Percentiles rank a stretch among this genome's conserved stretches.
phyloP scores from a whole-genome alignment of 176 grass and related monocot species.

The Triticum dicoccoides region DNA sequence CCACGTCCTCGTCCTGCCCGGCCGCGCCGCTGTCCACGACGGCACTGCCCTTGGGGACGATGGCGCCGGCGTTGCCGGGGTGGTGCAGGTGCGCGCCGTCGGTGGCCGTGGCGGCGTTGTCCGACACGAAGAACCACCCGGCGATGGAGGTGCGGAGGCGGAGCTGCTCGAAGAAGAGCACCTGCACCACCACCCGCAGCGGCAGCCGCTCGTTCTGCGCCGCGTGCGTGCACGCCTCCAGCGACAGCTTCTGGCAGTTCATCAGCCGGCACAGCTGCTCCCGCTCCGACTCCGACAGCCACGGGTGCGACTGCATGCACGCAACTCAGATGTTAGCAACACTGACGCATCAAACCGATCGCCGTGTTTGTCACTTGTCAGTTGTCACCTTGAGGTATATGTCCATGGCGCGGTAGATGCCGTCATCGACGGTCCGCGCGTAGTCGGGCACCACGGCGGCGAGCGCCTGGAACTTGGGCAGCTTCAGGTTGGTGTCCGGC shows the following conservation, averaged over 20 bases:
- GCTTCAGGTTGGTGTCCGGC: slow-evolving; percentile 71
- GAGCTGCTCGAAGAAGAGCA: slow-evolving; percentile 87
- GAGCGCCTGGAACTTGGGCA: slow-evolving; percentile 76
- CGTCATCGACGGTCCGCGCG: slow-evolving; percentile 62
- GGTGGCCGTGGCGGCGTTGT: slow-evolving; percentile 29
- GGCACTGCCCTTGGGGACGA: slow-evolving; percentile 32
- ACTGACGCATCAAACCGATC: background rate
- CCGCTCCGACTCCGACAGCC: slow-evolving; percentile 64
- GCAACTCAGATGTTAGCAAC: background rate
- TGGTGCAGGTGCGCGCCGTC: slow-evolving; percentile 30
- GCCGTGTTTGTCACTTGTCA: background rate
- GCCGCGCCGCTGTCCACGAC: background rate
- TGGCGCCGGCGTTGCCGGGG: slow-evolving; percentile 17
- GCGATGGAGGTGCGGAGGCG: slow-evolving; percentile 74
- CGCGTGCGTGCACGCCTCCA: slow-evolving; percentile 73
- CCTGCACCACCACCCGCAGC: slow-evolving; percentile 73
- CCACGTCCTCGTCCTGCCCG: background rate
- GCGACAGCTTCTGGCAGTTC: slow-evolving; percentile 76
- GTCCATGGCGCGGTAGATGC: slow-evolving; percentile 73
- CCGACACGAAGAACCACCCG: slow-evolving; percentile 63
- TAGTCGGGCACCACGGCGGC: slow-evolving; percentile 66
- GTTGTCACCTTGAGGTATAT: slow-evolving; percentile 74
- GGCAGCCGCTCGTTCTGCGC: slow-evolving; percentile 78
- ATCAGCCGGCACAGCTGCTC: slow-evolving; percentile 79
- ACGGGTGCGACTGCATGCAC: slow-evolving; percentile 54